Percentiles rank a stretch among this genome's conserved stretches.
phyloP scores from a whole-genome alignment of 2,329 filamentous ascomycete species.

The Sarocladium kiliense region DNA sequence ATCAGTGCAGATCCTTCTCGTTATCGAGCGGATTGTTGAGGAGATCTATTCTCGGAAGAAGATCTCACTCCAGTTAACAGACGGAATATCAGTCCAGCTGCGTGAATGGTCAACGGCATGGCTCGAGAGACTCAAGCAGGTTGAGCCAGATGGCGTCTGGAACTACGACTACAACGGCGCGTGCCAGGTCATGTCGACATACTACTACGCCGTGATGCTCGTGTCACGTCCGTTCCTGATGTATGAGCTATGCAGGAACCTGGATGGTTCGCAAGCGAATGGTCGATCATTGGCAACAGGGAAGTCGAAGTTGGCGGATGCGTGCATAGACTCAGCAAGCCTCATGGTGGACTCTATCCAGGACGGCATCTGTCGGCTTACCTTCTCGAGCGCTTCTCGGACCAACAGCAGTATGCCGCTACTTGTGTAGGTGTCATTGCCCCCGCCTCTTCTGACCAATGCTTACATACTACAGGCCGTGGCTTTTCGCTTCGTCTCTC shows the following conservation, averaged over 20 bases:
- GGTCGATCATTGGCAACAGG: conserved; percentile 26
- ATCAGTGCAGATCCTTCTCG: conserved; percentile 46
- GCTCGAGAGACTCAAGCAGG: conserved; percentile 38
- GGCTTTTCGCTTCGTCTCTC: conserved; percentile 48
- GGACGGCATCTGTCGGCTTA: conserved; percentile 35
- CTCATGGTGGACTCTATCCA: conserved; percentile 46
- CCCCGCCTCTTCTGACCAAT: too few species aligned
- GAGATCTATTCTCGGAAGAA: conserved; percentile 49
- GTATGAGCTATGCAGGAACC: conserved; percentile 45
- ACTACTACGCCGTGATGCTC: conserved; percentile 54
- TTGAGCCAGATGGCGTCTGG: conserved; percentile 20
- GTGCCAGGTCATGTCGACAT: conserved; percentile 46
- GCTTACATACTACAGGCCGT: conserved; percentile 32
- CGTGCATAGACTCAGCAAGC: conserved; percentile 50
- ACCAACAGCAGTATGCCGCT: conserved; percentile 43
- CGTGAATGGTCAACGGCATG: conserved; percentile 46
- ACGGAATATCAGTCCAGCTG: conserved; percentile 47
- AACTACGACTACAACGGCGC: conserved; percentile 34
- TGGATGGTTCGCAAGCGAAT: conserved; percentile 17
- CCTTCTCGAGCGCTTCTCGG: conserved; percentile 11
- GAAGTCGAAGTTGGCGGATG: conserved; percentile 46
- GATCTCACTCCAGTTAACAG: conserved; percentile 46
- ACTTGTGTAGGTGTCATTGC: conserved; percentile 38
- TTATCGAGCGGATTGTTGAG: conserved; percentile 44
- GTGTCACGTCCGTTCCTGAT: conserved; percentile 51